Evolutionary conservation across 2,329 filamentous ascomycete species (phyloP).

Genomic region (Aspergillus fructus): DNA sequence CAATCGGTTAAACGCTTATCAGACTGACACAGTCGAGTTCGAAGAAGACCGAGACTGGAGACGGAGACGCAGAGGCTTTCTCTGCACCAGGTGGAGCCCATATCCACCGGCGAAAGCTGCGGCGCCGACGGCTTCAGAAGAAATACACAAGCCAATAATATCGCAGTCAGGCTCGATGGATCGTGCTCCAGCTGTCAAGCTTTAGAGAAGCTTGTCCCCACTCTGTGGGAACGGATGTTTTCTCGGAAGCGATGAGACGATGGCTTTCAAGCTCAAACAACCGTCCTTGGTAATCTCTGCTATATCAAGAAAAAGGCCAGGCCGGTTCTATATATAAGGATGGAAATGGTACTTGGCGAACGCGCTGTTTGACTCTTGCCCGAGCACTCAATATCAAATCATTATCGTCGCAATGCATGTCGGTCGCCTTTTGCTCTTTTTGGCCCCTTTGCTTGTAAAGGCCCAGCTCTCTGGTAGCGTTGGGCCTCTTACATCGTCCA

Average conservation of each 20-base stretch:
- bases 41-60: too few relatives aligned
- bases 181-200: neutral
- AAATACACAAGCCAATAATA: neutral
- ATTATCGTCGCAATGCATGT: slow-evolving; percentile 5
- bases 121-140: slow-evolving; percentile 1
- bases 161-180: neutral
- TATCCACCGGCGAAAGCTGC: slow-evolving; percentile 2
- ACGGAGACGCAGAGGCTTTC: too few relatives aligned
- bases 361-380: neutral
- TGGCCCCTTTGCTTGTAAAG: slow-evolving; percentile 10
- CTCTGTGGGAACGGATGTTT: neutral
- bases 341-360: neutral
- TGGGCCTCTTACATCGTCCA: slow-evolving; percentile 13
- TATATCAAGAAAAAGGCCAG: neutral
- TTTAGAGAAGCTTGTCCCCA: slow-evolving; percentile 4
- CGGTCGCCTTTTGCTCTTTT: slow-evolving; percentile 1
- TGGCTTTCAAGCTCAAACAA: slow-evolving; percentile 3
- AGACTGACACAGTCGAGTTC: neutral
- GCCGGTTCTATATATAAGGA: neutral
- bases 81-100: neutral
- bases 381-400: neutral
- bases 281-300: slow-evolving; percentile 1
- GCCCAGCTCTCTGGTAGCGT: slow-evolving; percentile 17
- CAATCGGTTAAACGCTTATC: neutral
- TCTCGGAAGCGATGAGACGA: neutral